Evolutionary conservation across 192 early-diverging fungal genomes (phyloP), one percentile per base, ranked within the genome.

Genomic region (Backusella circina): DNA sequence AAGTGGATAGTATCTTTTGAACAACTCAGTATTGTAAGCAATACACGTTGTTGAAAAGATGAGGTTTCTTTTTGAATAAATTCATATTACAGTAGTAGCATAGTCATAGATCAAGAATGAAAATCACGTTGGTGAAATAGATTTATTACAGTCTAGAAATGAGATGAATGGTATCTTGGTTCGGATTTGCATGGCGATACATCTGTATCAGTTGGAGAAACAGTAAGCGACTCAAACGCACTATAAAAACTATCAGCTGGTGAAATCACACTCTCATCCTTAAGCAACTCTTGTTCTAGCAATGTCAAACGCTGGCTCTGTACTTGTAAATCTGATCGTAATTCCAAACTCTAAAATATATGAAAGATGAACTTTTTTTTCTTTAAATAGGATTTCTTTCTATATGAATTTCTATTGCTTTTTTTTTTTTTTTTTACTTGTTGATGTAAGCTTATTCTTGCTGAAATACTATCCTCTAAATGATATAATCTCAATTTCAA

Each of bases 401-500:
- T n/a, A n/a, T n/a, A n/a, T n/a, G n/a, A n/a, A n/a, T n/a, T n/a
- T n/a, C n/a, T n/a, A n/a, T n/a, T n/a, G n/a, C n/a, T 28, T 28
- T 12, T 21, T 57, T 57, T 57, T 6, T 57, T 15, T 21, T 30
- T 10, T 61, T 13, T 35, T 33, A 33, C 32, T 30, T 33, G 65
- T 31, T 35, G 31, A 66, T 57, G 33, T 23, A 54, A 30, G 6
- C 21, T 36, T 16, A 44, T 39, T 12, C 65, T 64, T 66, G 65
- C 28, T 2, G 30, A 30, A 37, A 74, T 37, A 9, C n/a, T 66
- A 28, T 74, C 64, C 21, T 74, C 64, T 38, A 74, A 39, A 65
- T 74, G 64, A 65, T 66, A 74, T 2, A 74, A 31, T 41, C 73
- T 65, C 30, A 74, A 44, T 32, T 74, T 74, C 18, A 74, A 31